Base-by-base conservation (phyloP, 768 basidiomycete genomes). In the Mycena rebaudengoi region DNA sequence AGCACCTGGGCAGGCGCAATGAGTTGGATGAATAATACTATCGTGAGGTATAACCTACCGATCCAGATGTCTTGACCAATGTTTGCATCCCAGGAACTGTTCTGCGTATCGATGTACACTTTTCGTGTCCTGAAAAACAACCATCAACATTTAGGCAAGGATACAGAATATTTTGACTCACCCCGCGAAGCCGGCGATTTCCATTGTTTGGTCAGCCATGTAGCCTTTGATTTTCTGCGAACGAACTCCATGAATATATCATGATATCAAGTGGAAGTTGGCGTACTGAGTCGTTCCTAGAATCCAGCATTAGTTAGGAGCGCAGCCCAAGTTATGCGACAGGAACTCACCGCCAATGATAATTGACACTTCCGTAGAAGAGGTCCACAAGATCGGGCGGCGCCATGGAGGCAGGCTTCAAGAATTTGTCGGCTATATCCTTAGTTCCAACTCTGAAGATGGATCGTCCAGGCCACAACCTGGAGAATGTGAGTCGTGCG, bases 361-460 rank as follows among this genome's bases (percentile, higher is more conserved):
- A n/a, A n/a, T n/a, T n/a, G n/a, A n/a, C n/a, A n/a, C n/a, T n/a
- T n/a, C n/a, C n/a, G n/a, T n/a, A n/a, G n/a, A n/a, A n/a, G n/a
- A n/a, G n/a, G n/a, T n/a, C 64, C 11, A 60, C 7, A 10, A 49
- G 58, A 32, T 65, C 60, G 7, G 52, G 14, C 6, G 64, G 59
- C 13, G 64, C 64, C 21, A 54, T 21, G 12, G 58, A 39, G 3
- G 58, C 58, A 28, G 64, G 39, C 16, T 21, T 23, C 7, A 7
- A 16, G 35, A 53, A 65, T 28, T 65, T 65, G 6, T 26, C n/a
- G 7, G 64, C 58, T 20, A 65, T 60, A 21, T 28, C n/a, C n/a
- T n/a, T n/a, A n/a, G n/a, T n/a, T n/a, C n/a, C n/a, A n/a, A n/a
- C n/a, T n/a, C n/a, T n/a, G n/a, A n/a, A n/a, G n/a, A n/a, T n/a